phyloP scores from a whole-genome alignment of 306 rosid species.

The Adenanthera pavonina region DNA sequence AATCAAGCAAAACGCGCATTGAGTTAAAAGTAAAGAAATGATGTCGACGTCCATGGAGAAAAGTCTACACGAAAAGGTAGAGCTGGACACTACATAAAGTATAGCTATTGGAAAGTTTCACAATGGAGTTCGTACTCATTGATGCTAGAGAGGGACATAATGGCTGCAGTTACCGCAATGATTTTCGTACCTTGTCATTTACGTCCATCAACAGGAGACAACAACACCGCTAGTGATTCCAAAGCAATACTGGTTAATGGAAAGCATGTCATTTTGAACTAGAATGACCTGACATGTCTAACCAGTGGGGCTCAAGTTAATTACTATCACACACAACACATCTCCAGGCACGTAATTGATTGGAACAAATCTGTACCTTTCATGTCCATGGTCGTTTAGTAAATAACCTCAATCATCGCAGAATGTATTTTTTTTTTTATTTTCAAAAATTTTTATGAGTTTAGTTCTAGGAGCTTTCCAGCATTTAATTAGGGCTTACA shows the following conservation, averaged over 20 bases:
- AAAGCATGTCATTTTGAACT: too few species aligned
- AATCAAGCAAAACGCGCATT: conserved; percentile 11
- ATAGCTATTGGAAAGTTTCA: not conserved
- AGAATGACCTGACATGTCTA: too few species aligned
- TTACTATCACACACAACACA: too few species aligned
- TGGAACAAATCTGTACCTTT: too few species aligned
- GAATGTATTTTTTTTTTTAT: too few species aligned
- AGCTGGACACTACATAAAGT: not conserved
- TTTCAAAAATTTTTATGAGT: too few species aligned
- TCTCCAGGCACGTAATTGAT: too few species aligned
- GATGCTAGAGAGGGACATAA: not conserved
- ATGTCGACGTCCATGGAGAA: not conserved
- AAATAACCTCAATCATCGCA: too few species aligned
- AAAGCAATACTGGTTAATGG: not conserved
- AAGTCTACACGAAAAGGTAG: not conserved
- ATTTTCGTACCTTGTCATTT: not conserved
- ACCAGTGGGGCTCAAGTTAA: too few species aligned
- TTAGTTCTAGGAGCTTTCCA: too few species aligned
- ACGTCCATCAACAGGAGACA: not conserved
- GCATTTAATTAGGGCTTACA: too few species aligned
- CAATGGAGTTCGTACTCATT: not conserved
- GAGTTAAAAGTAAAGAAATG: conserved; percentile 1
- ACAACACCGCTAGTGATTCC: not conserved
- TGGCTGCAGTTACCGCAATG: not conserved
- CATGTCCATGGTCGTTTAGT: too few species aligned